Evolutionary conservation across 148 eudicot species (phyloP).

Genomic region (Vaccinium corymbosum): DNA sequence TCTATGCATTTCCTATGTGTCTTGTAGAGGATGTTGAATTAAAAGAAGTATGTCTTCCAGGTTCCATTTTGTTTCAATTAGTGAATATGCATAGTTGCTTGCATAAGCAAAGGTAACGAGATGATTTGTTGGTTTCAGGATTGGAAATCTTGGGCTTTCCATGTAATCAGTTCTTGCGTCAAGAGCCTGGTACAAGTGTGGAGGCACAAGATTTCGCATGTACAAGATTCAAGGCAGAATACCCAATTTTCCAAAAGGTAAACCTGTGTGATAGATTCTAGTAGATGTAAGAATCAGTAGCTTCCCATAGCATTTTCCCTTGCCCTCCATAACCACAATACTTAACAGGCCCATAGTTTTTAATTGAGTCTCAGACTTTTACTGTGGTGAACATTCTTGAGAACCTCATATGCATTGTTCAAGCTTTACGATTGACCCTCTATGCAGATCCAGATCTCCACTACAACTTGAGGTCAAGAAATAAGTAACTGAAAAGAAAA

Average conservation of each 20-base stretch:
- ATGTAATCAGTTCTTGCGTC: slow-evolving; percentile 83
- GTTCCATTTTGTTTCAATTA: not conserved
- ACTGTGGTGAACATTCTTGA: not conserved
- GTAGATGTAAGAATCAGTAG: not conserved
- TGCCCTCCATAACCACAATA: not conserved
- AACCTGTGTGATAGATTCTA: not conserved
- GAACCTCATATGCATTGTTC: not conserved
- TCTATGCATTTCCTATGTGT: not conserved
- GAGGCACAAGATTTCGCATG: slow-evolving; percentile 77
- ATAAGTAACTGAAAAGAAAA: not conserved
- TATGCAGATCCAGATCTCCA: not conserved
- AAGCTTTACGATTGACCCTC: not conserved
- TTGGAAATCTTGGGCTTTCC: slow-evolving; percentile 93
- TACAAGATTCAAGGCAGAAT: slow-evolving; percentile 77
- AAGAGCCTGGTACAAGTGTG: slow-evolving; percentile 78
- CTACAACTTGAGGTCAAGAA: not conserved
- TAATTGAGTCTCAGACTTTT: not conserved
- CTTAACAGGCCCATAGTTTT: not conserved
- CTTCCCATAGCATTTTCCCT: not conserved
- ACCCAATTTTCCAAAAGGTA: slow-evolving; percentile 86
- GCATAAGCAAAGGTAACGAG: not conserved
- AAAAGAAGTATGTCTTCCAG: not conserved
- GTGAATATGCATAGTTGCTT: not conserved
- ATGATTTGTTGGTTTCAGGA: slow-evolving; percentile 33
- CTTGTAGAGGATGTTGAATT: not conserved